Base-by-base conservation (phyloP, 2,329 filamentous ascomycete genomes). In the Neofusicoccum kwambonambiense region DNA sequence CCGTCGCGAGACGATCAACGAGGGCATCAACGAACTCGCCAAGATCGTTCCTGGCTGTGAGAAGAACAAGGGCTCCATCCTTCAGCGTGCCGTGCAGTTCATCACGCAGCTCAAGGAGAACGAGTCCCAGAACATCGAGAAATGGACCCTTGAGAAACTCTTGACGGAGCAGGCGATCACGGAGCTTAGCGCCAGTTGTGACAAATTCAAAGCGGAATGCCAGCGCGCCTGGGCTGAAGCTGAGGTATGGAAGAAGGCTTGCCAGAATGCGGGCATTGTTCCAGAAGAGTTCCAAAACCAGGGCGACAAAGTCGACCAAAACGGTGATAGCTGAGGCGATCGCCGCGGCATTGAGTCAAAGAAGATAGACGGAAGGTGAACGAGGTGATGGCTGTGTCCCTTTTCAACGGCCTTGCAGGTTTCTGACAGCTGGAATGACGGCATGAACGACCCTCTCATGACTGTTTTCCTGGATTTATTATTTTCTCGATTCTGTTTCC, bases 41-140 rank as follows among this genome's bases (percentile, higher is more conserved):
- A 98, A 97, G 81, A 96, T 99, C 69, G 95, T 99, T 0, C 95
- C 95, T 0, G 93, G 93, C 13, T 97, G 94, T 73, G 95, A 99
- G 79, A 99, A 98, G 84, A 98, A 99, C 83, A 99, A 99, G 80
- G 95, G 95, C 0, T 96, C 93, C 2, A 98, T 99, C 69, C 83
- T 99, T 42, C 91, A 96, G 75, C 91, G 94, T 39, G 93, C 95
- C 0, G 94, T 97, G 9, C 89, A 92, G 68, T 98, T 97, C 81
- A 98, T 99, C 75, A 90, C 89, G 11, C 93, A 97, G 74, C 86
- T 99, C 15, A 96, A 95, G 76, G 93, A 97, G 76, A 96, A 97
- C 71, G 94, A 97, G 76, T 87, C 90, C 15, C 91, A 95, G 69
- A 97, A 97, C 76, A 93, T 96, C 68, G 94, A 97, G 76, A 93